A percentile compares a stretch with the other conserved stretches of the same genome.
Evolutionary conservation across 2,329 filamentous ascomycete genomes (phyloP).

Genomic region (Fusarium devonianum): DNA sequence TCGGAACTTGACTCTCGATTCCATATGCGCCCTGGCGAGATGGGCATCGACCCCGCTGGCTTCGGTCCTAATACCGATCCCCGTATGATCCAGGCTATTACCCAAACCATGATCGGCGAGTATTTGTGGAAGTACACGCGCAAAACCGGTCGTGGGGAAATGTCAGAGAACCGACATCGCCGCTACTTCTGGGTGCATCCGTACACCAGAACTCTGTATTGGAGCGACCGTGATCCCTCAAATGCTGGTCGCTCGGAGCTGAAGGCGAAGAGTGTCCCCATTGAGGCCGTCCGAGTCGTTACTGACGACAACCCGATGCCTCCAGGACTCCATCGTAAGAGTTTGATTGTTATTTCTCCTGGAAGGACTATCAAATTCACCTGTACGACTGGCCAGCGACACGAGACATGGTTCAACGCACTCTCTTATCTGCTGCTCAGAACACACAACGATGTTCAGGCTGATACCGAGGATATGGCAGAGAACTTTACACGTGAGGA

Average conservation of each 20-base stretch:
- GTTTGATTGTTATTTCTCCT: constrained; percentile 86
- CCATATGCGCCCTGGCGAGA: constrained; percentile 70
- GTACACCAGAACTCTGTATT: constrained; percentile 95
- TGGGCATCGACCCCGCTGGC: constrained; percentile 61
- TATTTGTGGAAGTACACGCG: constrained; percentile 99
- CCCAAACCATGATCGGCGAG: constrained; percentile 99
- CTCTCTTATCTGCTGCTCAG: constrained; percentile 90
- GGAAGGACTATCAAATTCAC: constrained; percentile 93
- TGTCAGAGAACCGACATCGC: constrained; percentile 88
- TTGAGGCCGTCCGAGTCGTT: constrained; percentile 90
- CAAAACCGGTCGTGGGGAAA: constrained; percentile 85
- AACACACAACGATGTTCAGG: constrained; percentile 69
- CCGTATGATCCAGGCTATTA: constrained; percentile 98
- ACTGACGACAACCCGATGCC: constrained; percentile 95
- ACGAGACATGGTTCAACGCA: constrained; percentile 99
- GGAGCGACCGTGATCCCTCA: constrained; percentile 90
- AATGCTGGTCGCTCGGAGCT: constrained; percentile 78
- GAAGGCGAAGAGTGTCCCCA: constrained; percentile 85
- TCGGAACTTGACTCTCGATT: constrained; percentile 94
- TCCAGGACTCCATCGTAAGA: constrained; percentile 93
- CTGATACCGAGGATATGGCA: constrained; percentile 66
- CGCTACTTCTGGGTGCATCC: constrained; percentile 99
- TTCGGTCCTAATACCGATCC: constrained; percentile 83
- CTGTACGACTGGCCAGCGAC: constrained; percentile 88
- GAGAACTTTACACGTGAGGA: constrained; percentile 67